Conservation (phyloP, 2,329 filamentous ascomycete species). For the Aspergillus pseudonomiae region DNA sequence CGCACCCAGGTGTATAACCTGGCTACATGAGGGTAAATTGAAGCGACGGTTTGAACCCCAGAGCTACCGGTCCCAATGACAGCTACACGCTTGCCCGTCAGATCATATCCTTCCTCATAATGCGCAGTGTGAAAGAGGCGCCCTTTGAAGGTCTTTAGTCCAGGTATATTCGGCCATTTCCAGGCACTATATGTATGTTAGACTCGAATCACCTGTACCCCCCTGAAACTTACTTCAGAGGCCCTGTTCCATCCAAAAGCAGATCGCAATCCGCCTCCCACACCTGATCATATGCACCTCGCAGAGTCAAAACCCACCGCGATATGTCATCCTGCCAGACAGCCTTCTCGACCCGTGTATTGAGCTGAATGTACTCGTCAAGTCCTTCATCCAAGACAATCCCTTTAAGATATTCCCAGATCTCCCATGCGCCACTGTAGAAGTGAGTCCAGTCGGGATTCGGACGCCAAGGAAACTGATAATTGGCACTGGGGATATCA, state of each 20-base stretch:
- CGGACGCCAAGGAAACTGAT: constrained; percentile 5
- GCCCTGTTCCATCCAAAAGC: too few relatives aligned
- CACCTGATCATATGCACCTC: too few relatives aligned
- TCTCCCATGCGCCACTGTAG: constrained; percentile 18
- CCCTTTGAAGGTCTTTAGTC: constrained; percentile 49
- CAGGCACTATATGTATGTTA: constrained; percentile 26
- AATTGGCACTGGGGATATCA: constrained; percentile 22
- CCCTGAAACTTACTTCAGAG: too few relatives aligned
- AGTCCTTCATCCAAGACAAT: too few relatives aligned
- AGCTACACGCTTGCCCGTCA: constrained; percentile 36
- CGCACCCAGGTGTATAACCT: constrained; percentile 36
- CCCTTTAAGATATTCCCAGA: constrained; percentile 3
- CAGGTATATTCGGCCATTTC: constrained; percentile 50
- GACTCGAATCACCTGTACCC: too few relatives aligned
- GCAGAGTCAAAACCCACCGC: too few relatives aligned
- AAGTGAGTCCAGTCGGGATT: constrained; percentile 4
- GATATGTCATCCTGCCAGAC: too few relatives aligned
- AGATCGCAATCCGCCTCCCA: too few relatives aligned
- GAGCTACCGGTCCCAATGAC: constrained; percentile 42
- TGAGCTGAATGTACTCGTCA: too few relatives aligned
- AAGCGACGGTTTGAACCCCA: constrained; percentile 43
- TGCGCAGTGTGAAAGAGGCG: constrained; percentile 46
- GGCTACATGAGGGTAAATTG: constrained; percentile 25
- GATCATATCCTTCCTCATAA: constrained; percentile 41
- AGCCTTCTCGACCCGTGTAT: too few relatives aligned